Conservation (phyloP, 208 protist species). For the Acanthamoeba sp. region DNA sequence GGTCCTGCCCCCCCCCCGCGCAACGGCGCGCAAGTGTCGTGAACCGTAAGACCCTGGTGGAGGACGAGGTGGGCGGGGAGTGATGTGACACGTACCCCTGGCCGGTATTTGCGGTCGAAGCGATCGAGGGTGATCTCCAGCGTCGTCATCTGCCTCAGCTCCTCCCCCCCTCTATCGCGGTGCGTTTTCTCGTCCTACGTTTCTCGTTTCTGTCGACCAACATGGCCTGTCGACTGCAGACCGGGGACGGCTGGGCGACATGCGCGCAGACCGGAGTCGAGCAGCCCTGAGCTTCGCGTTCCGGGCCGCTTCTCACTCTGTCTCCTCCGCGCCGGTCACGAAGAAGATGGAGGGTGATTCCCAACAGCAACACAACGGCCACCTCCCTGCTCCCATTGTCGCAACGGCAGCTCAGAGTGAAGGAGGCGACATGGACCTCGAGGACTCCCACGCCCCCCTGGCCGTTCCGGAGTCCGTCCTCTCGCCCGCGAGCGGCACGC, state of each 20-base stretch:
- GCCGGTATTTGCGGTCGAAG: slow-evolving; percentile 5
- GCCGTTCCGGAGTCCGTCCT: not conserved
- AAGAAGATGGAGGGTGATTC: not conserved
- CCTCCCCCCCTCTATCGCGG: not conserved
- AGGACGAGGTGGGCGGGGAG: too few species aligned
- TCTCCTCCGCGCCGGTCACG: too few species aligned
- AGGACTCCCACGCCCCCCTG: not conserved
- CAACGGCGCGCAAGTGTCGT: too few species aligned
- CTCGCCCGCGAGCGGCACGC: too few species aligned
- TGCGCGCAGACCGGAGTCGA: too few species aligned
- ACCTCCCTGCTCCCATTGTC: too few species aligned
- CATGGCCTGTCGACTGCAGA: too few species aligned
- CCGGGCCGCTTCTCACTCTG: not conserved
- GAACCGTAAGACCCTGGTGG: too few species aligned
- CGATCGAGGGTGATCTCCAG: not conserved
- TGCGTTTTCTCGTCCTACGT: not conserved
- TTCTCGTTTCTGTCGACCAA: too few species aligned
- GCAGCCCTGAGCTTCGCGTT: too few species aligned
- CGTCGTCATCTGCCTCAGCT: not conserved
- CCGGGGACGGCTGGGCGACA: too few species aligned
- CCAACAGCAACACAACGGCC: not conserved
- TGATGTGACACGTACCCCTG: not conserved
- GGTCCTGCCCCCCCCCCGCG: not conserved
- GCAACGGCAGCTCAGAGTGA: too few species aligned
- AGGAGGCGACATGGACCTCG: not conserved